A percentile compares a stretch with the other conserved stretches of the same genome.
phyloP scores from a whole-genome alignment of 805 yeast species.

The Wickerhamiella qilinensis region DNA sequence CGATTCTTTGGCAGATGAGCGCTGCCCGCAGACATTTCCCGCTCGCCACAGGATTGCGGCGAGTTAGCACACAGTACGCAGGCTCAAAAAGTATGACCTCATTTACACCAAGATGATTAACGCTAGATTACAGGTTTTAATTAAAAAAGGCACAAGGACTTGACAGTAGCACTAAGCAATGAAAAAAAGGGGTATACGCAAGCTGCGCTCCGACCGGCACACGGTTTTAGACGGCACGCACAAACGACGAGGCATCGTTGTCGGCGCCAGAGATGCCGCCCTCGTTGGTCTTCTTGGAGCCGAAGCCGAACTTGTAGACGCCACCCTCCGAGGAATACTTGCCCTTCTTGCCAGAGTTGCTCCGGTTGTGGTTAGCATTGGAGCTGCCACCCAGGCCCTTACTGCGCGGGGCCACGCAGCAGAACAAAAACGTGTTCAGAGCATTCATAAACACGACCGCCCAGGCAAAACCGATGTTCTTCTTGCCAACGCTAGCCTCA shows the following conservation, averaged over 20 bases:
- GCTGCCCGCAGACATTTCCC: no score
- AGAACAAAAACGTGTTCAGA: slow-evolving; percentile 18
- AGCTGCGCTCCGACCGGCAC: no score
- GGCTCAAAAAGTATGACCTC: no score
- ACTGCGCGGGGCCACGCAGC: slow-evolving; percentile 24
- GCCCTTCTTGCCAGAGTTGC: neutral
- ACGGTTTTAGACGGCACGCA: slow-evolving; percentile 12
- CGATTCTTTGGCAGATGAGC: no score
- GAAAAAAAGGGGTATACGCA: no score
- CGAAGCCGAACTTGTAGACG: slow-evolving; percentile 15
- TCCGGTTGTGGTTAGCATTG: slow-evolving; percentile 2
- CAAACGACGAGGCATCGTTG: slow-evolving; percentile 15
- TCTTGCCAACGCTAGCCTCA: slow-evolving; percentile 19
- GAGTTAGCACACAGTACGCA: no score
- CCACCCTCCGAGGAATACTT: slow-evolving; percentile 1
- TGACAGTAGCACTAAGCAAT: no score
- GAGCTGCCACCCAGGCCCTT: slow-evolving; percentile 3
- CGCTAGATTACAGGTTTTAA: no score
- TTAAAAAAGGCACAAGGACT: no score
- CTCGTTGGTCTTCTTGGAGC: slow-evolving; percentile 13
- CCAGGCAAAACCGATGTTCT: slow-evolving; percentile 49
- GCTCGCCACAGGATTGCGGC: no score
- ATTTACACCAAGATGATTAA: no score
- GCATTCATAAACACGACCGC: slow-evolving; percentile 26
- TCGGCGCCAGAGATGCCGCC: slow-evolving; percentile 3